phyloP scores from a whole-genome alignment of 768 basidiomycete genomes.

The Russula virescens region DNA sequence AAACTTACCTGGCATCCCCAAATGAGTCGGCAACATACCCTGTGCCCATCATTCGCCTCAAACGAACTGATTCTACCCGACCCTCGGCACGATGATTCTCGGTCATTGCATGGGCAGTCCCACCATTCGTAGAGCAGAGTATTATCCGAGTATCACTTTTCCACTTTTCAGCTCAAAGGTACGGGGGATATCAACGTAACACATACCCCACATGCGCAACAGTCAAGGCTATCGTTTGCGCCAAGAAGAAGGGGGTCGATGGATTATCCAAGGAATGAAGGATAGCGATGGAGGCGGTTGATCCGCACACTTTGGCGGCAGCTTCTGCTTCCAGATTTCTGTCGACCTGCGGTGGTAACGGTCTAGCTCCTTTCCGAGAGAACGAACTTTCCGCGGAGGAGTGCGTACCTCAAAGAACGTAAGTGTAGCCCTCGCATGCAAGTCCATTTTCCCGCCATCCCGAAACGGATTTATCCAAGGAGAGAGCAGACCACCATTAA shows the following conservation, averaged over 20 bases:
- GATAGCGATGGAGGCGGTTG: slow-evolving; percentile 85
- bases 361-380: slow-evolving; percentile 2
- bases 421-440: slow-evolving; percentile 81
- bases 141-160: slow-evolving; percentile 84
- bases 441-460: slow-evolving; percentile 41
- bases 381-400: neutral
- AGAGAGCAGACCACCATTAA: slow-evolving; percentile 68
- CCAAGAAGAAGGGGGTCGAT: slow-evolving; percentile 74
- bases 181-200: neutral
- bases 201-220: slow-evolving; percentile 89
- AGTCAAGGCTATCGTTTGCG: slow-evolving; percentile 69
- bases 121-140: slow-evolving; percentile 67
- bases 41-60: slow-evolving; percentile 86
- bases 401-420: slow-evolving; percentile 77
- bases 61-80: slow-evolving; percentile 73
- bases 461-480: slow-evolving; percentile 48
- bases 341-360: slow-evolving; percentile 50
- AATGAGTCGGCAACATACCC: slow-evolving; percentile 90
- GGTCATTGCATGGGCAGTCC: slow-evolving; percentile 78
- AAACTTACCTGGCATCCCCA: slow-evolving; percentile 77
- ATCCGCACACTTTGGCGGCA: slow-evolving; percentile 72
- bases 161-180: neutral
- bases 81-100: slow-evolving; percentile 96
- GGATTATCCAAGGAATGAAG: slow-evolving; percentile 87
- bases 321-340: slow-evolving; percentile 62